Conservation (phyloP, 192 early-diverging fungal species). For the Thamnidium elegans region DNA sequence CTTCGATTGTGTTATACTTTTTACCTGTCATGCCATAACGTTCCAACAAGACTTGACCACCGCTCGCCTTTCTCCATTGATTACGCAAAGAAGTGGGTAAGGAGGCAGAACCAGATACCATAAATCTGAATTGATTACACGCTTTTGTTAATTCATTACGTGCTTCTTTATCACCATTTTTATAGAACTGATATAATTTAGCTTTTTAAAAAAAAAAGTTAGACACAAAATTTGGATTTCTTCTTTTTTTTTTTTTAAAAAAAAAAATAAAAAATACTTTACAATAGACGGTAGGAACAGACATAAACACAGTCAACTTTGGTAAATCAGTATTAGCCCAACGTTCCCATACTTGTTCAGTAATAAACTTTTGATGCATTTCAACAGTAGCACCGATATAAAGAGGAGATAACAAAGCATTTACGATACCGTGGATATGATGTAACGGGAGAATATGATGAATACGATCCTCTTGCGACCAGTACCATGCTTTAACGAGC, state of each 20-base stretch:
- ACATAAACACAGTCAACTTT: conserved; percentile 78
- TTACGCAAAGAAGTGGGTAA: conserved; percentile 68
- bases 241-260: neutral
- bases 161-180: conserved; percentile 37
- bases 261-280: neutral
- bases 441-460: conserved; percentile 82
- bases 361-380: conserved; percentile 70
- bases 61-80: conserved; percentile 68
- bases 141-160: conserved; percentile 43
- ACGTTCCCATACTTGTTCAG: conserved; percentile 60
- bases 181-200: conserved; percentile 60
- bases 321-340: conserved; percentile 47
- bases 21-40: conserved; percentile 78
- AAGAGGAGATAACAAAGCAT: conserved; percentile 68
- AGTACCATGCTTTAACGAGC: conserved; percentile 70
- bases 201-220: conserved; percentile 28
- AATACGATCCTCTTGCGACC: conserved; percentile 62
- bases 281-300: conserved; percentile 86
- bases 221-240: neutral
- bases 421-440: conserved; percentile 75
- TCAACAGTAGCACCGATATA: conserved; percentile 74
- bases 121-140: conserved; percentile 69
- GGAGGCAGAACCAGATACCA: conserved; percentile 74
- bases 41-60: conserved; percentile 72
- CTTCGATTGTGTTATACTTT: neutral